Base-by-base conservation (phyloP, 2,329 filamentous ascomycete genomes). In the Plectosphaerella cucumerina region DNA sequence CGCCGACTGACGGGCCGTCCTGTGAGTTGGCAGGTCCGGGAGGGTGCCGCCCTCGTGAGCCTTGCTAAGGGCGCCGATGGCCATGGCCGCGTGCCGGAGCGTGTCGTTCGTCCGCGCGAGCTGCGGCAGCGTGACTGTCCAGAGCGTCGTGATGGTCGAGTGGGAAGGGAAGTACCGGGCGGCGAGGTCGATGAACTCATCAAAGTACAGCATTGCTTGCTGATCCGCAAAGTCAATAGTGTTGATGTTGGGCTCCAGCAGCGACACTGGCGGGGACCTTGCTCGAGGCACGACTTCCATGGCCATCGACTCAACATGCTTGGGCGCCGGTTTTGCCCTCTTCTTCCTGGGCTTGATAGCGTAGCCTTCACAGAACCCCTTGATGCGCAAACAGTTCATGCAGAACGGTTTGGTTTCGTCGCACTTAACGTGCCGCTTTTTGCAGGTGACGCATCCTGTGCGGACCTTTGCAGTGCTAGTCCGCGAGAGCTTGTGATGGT, bases 361-460 rank as follows among this genome's bases (percentile, higher is more conserved):
- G 18, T 56, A 56, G 17, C 55, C 55, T 22, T 56, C 55, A n/a
- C 55, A 56, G 33, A 53, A 37, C 15, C 55, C 55, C 15, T 53
- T 50, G 17, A 50, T 51, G n/a, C 48, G 55, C 31, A 56, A 59
- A 50, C 70, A 73, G 45, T 71, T 73, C 33, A 68, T 61, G 52
- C 70, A 73, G 5, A 67, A 63, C 17, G 70, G 70, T 35, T 67
- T 66, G 21, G 68, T 67, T 56, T 73, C 70, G 46, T 73, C 70
- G 50, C 70, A 73, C 57, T 73, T 73, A 35, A 73, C 65, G 54
- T 72, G 70, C 18, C 70, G 69, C 49, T 47, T 55, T 50, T 56
- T 56, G 54, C 54, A 56, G 17, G 54, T 56, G 12, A 56, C 54
- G 22, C 54, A 56, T 11, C 54, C 54, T 5, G 54, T 54, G 15